These are phyloP conservation scores for Prunus mume DNA, from an alignment of 306 rosid species.

Conservation along the genomic window DNA sequence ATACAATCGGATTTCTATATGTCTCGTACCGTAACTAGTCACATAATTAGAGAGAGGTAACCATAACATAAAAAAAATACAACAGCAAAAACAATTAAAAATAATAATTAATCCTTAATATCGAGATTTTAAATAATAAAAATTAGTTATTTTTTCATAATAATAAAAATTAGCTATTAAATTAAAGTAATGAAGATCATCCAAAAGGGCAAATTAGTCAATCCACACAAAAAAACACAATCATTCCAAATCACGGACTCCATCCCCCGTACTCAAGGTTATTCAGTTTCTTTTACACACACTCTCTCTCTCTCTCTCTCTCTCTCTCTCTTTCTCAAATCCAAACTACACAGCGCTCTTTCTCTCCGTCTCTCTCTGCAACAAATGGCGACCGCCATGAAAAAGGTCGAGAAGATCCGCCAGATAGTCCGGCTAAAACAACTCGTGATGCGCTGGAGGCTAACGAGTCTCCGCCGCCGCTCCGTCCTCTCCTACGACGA, in stretches of 20 bases:
- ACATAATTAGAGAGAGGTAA: too few relatives aligned
- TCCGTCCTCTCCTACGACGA: background rate
- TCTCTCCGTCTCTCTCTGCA: background rate
- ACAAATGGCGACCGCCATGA: slow-evolving; percentile 35
- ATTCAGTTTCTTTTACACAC: background rate
- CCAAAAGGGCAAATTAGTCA: slow-evolving; percentile 5
- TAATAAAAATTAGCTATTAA: background rate
- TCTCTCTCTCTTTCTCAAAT: background rate
- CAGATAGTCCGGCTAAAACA: slow-evolving; percentile 45
- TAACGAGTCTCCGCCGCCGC: slow-evolving; percentile 16
- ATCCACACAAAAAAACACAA: background rate
- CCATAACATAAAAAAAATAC: background rate
- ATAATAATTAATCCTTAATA: too few relatives aligned
- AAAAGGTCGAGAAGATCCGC: slow-evolving; percentile 41
- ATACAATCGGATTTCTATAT: too few relatives aligned
- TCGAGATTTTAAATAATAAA: too few relatives aligned
- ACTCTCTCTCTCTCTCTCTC: background rate
- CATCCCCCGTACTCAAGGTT: background rate
- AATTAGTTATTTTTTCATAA: too few relatives aligned
- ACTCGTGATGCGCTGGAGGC: slow-evolving; percentile 30
- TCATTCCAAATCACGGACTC: background rate
- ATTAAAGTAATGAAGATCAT: background rate
- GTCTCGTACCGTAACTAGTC: too few relatives aligned
- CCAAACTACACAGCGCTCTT: background rate
- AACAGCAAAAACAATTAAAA: background rate